These are phyloP conservation scores for Aureobasidium lini DNA, from an alignment of 2,329 filamentous ascomycete species.

Conservation along the genomic window DNA sequence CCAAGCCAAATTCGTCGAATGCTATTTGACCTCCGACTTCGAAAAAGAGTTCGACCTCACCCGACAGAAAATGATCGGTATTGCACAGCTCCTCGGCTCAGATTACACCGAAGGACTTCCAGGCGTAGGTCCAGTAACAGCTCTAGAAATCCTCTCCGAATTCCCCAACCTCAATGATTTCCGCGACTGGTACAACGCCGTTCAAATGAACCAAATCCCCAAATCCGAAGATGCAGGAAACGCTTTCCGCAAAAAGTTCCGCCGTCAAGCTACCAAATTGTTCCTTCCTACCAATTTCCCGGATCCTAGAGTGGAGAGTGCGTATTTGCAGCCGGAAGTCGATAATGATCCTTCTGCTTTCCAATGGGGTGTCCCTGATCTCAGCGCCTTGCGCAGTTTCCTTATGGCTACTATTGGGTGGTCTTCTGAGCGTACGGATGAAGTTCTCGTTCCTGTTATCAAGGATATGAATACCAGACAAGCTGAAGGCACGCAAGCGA, in stretches of 20 bases:
- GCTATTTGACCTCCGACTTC: slow-evolving; percentile 76
- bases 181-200: slow-evolving; percentile 75
- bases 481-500: slow-evolving; percentile 85
- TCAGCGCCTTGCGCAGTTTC: slow-evolving; percentile 75
- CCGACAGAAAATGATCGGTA: slow-evolving; percentile 76
- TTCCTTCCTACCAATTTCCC: slow-evolving; percentile 81
- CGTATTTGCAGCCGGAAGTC: slow-evolving; percentile 81
- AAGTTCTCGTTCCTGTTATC: slow-evolving; percentile 91
- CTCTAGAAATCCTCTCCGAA: slow-evolving; percentile 87
- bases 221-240: slow-evolving; percentile 49
- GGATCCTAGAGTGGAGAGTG: slow-evolving; percentile 65
- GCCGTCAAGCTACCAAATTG: slow-evolving; percentile 73
- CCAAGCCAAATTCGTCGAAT: slow-evolving; percentile 94
- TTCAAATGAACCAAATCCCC: slow-evolving; percentile 60
- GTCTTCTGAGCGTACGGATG: slow-evolving; percentile 85
- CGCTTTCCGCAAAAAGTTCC: slow-evolving; percentile 78
- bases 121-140: slow-evolving; percentile 88
- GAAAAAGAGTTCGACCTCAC: slow-evolving; percentile 84
- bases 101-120: slow-evolving; percentile 93
- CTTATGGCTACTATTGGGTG: slow-evolving; percentile 91
- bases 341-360: slow-evolving; percentile 72
- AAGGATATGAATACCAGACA: slow-evolving; percentile 87
- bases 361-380: slow-evolving; percentile 91
- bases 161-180: slow-evolving; percentile 73
- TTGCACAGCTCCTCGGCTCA: slow-evolving; percentile 84